Evolutionary conservation across 345 rosid genomes (phyloP).

Genomic region (Hypericum androsaemum): DNA sequence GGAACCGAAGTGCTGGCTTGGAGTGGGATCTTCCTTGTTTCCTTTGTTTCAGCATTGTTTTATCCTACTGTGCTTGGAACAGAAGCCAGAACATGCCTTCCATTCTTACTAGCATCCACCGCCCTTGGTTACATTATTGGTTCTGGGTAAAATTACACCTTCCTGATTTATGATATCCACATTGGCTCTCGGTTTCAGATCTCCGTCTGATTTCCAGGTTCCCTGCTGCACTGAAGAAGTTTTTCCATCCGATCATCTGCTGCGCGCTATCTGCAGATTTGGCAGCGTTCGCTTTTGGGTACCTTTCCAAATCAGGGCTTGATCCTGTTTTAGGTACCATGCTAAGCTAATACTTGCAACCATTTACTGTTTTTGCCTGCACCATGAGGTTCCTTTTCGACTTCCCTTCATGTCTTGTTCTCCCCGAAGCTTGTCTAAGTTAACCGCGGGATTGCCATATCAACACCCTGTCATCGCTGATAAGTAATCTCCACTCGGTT

Average conservation of each 20-base stretch:
- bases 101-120: conserved; percentile 84
- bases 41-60: conserved; percentile 54
- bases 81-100: conserved; percentile 73
- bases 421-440: no score
- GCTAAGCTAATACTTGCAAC: not conserved
- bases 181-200: no score
- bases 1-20: conserved; percentile 62
- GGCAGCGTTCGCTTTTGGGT: conserved; percentile 76
- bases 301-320: conserved; percentile 62
- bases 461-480: no score
- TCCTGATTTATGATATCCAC: not conserved
- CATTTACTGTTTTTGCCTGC: not conserved
- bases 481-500: conserved; percentile 8
- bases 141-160: conserved; percentile 43
- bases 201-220: conserved; percentile 62
- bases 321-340: conserved; percentile 69
- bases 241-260: conserved; percentile 82
- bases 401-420: no score
- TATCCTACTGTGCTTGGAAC: conserved; percentile 71
- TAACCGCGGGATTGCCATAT: no score
- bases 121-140: conserved; percentile 85
- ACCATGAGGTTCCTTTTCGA: no score
- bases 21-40: conserved; percentile 60
- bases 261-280: conserved; percentile 76
- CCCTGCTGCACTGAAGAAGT: conserved; percentile 60